phyloP scores from a whole-genome alignment of 139 green algal species.

The Volvox africanus region DNA sequence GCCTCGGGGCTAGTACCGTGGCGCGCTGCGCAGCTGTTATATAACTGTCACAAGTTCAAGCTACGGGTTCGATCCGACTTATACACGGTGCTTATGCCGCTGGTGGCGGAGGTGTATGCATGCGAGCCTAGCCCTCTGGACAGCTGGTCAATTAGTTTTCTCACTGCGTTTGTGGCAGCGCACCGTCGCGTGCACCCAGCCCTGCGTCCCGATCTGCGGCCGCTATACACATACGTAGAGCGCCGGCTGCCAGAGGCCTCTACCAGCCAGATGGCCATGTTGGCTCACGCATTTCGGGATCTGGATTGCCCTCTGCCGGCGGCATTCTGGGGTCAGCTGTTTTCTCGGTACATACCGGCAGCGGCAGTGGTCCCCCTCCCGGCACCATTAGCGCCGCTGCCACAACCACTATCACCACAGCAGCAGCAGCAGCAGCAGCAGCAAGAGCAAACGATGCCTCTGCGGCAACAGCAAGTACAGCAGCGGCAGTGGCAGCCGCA shows the following conservation, averaged over 20 bases:
- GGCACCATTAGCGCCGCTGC: not conserved
- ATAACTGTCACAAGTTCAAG: constrained; percentile 35
- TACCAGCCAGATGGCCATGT: constrained; percentile 19
- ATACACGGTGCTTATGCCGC: constrained; percentile 9
- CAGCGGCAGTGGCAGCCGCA: not conserved
- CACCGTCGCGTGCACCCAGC: not conserved
- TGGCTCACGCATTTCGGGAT: constrained; percentile 13
- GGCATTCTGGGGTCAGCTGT: constrained; percentile 11
- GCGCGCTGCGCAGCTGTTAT: constrained; percentile 34
- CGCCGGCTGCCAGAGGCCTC: not conserved
- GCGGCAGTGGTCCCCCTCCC: not conserved
- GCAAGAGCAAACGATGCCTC: not conserved
- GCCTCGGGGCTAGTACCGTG: constrained; percentile 2
- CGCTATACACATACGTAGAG: constrained; percentile 29
- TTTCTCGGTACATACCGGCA: constrained; percentile 3
- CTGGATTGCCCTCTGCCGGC: not conserved
- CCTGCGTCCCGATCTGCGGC: constrained; percentile 7
- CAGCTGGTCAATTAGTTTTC: not conserved
- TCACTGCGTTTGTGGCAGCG: not conserved
- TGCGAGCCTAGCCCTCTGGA: constrained; percentile 13
- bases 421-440: constrained; percentile 25
- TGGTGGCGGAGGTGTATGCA: not conserved
- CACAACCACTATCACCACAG: not conserved
- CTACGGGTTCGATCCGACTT: not conserved
- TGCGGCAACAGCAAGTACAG: not conserved